Evolutionary conservation across 1,284 basidiomycete species (phyloP), one percentile per base, ranked within the genome.

Genomic region (Rhodofomes roseus): DNA sequence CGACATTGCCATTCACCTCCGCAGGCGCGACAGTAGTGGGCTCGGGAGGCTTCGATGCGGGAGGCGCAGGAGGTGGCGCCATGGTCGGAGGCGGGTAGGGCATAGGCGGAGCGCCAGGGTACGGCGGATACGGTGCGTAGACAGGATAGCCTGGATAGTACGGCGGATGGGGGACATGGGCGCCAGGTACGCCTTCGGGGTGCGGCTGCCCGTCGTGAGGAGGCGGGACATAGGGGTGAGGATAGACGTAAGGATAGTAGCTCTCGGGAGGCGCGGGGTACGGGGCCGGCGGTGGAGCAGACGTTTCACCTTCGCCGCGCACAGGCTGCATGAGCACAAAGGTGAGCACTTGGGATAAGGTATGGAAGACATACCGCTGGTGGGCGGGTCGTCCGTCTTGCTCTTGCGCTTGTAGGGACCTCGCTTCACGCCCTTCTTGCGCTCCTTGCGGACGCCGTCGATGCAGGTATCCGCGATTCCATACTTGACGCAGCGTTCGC

Each of bases 361-460:
- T 18, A 58, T 59, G 46, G 40, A 41, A 53, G 27, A 41, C 56
- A 51, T 29, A 56, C 59, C 55, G 25, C 20, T 41, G 6, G 51
- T 6, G n/a, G 55, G 20, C 34, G 65, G 58, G 23, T 61, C 54
- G 59, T 71, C 68, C 6, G 68, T 62, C 67, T 87, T 86, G 65
- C 78, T 80, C 75, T 90, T 90, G 63, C 88, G 85, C 65, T 92
- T 91, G 76, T 94, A 94, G 0, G 92, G 92, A 0, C 92, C 92
- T 36, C 92, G 85, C 72, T 94, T 94, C 72, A 93, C 81, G 40
- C 92, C 92, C 65, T 91, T 92, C 75, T 92, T 92, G 62, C 92
- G 79, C 71, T 92, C 92, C 71, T 94, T 94, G 61, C 92, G 81
- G 56, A 85, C 79, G 4, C 89, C 89, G 66, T 94, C 90, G 22